Evolutionary conservation across 179 eudicot species (phyloP).

Genomic region (Spinacia oleracea): DNA sequence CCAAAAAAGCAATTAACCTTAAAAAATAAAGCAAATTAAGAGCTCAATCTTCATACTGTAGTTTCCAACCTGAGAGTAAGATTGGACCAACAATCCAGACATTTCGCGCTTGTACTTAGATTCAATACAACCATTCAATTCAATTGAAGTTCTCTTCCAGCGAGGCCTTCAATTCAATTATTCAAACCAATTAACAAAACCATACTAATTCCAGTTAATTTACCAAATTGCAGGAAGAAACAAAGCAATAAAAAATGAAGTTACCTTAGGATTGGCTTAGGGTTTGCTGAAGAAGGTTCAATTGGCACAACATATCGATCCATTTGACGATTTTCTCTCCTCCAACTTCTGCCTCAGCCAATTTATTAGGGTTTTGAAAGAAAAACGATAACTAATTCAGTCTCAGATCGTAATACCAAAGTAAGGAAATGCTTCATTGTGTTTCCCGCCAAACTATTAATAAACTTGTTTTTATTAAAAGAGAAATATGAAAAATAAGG

Average conservation of each 20-base stretch:
- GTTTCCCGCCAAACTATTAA: conserved; percentile 27
- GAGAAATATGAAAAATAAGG: neutral
- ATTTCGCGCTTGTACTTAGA: conserved; percentile 56
- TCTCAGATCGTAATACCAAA: neutral
- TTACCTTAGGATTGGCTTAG: conserved; percentile 34
- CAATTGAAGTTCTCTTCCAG: conserved; percentile 61
- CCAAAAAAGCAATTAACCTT: neutral
- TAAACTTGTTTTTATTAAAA: too few species aligned
- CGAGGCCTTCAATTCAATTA: conserved; percentile 41
- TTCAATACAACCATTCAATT: conserved; percentile 61
- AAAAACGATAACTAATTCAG: too few species aligned
- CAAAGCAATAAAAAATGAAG: neutral
- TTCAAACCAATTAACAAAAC: too few species aligned
- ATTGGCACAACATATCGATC: conserved; percentile 34
- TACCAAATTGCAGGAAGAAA: neutral
- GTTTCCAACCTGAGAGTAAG: conserved; percentile 59
- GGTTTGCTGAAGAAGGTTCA: conserved; percentile 25
- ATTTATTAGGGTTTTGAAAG: conserved; percentile 11
- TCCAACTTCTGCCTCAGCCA: neutral
- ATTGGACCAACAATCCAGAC: conserved; percentile 52
- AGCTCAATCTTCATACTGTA: neutral
- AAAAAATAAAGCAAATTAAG: neutral
- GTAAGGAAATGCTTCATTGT: neutral
- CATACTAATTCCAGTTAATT: neutral
- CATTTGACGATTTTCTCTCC: conserved; percentile 20